Conservation (phyloP, 495 filamentous ascomycete species). For the Xylaria curta region DNA sequence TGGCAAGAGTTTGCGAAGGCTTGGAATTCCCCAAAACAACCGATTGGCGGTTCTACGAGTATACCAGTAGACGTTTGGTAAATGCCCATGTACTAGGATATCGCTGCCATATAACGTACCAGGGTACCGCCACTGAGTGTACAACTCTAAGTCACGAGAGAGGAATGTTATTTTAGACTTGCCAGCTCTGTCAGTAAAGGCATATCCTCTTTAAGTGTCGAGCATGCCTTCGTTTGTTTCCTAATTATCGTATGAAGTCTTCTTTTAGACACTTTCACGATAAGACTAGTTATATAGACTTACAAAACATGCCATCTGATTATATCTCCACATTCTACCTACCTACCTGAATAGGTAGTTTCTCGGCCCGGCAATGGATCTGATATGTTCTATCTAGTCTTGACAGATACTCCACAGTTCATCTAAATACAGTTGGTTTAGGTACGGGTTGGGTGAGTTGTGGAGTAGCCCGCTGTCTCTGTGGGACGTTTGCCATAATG, state of each 20-base stretch:
- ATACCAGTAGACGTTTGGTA: background rate
- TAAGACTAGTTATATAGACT: background rate
- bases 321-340: background rate
- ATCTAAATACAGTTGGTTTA: background rate
- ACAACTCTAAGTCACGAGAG: background rate
- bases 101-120: background rate
- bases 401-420: background rate
- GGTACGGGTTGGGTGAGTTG: background rate
- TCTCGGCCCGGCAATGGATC: background rate
- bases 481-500: background rate
- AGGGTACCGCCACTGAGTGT: background rate
- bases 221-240: background rate
- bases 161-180: background rate
- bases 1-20: background rate
- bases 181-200: background rate
- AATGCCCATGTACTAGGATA: background rate
- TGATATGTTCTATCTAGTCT: background rate
- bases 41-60: slow-evolving; percentile 3
- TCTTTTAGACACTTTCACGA: background rate
- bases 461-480: background rate
- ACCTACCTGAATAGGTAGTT: background rate
- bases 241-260: background rate
- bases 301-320: background rate
- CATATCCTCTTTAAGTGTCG: background rate
- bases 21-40: background rate